Evolutionary conservation across 2,329 filamentous ascomycete species (phyloP), one percentile per base, ranked within the genome.

Genomic region (Emydomyces testavorans): DNA sequence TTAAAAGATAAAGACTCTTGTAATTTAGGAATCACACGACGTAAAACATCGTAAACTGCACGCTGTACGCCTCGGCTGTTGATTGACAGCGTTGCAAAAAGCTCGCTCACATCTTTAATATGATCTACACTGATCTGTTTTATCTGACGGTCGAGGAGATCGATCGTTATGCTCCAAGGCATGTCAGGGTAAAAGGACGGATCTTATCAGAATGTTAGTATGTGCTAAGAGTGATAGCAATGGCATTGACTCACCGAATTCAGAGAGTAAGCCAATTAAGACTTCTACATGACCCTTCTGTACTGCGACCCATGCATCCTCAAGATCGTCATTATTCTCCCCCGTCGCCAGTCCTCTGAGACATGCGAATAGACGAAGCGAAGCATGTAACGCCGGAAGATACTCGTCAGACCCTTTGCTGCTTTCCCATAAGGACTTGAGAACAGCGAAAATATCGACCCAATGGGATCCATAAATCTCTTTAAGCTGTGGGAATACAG

Each of bases 401-500:
- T 71, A 69, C 10, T 70, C 62, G 13, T 78, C 71, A 5, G 71
- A 68, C 1, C 64, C 62, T 8, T 62, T 61, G 0, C 68, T 71
- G 2, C 70, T 68, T 2, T 69, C 66, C 79, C 82, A 85, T 0
- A 79, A 65, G 6, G 67, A 64, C 8, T 74, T 66, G 51, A 82
- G 76, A 42, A 79, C 76, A 28, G 76, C 70, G 15, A 87, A 65
- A 0, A 75, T 65, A 40, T 76, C 76, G 43, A 81, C 76, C 92
- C 92, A 98, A 60, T 94, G 85, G 0, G 84, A 78, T 0, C 90
- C 92, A 57, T 94, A 95, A 1, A 94, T 79, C 39, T 88, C 83
- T 50, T 79, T 77, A 56, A 95, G 82, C 34, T 76, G 76, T 1
- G 85, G 85, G 0, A 95, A 65, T 2, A 94, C 68, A 2, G 71